phyloP scores from a whole-genome alignment of 202 grass and related monocot genomes.

The Cymbopogon flexuosus region DNA sequence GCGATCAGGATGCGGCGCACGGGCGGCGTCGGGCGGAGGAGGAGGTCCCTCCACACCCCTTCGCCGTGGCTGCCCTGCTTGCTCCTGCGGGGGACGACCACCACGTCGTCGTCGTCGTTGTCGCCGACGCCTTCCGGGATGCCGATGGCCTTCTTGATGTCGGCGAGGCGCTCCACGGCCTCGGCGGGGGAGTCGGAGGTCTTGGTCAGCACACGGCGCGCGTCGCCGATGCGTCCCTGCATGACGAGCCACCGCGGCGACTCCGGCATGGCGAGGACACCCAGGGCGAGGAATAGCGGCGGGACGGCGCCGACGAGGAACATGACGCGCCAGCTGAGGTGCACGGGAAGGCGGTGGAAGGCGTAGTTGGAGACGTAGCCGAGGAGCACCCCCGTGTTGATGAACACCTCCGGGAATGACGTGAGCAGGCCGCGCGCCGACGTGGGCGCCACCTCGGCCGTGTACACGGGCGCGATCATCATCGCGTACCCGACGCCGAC shows the following conservation, averaged over 20 bases:
- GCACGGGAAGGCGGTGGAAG: slow-evolving; percentile 51
- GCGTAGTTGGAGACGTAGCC: slow-evolving; percentile 90
- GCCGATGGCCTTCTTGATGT: slow-evolving; percentile 52
- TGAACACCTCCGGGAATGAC: slow-evolving; percentile 85
- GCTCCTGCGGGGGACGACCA: neutral
- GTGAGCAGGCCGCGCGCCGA: slow-evolving; percentile 65
- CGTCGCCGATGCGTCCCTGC: slow-evolving; percentile 67
- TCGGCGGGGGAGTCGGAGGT: slow-evolving; percentile 57
- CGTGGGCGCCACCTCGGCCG: slow-evolving; percentile 64
- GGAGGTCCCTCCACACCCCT: slow-evolving; percentile 68
- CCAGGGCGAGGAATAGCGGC: slow-evolving; percentile 51
- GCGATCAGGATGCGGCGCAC: slow-evolving; percentile 64
- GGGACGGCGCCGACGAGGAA: slow-evolving; percentile 68
- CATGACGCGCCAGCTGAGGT: slow-evolving; percentile 78
- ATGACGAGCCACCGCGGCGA: slow-evolving; percentile 91
- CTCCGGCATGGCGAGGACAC: slow-evolving; percentile 81
- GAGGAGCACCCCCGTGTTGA: slow-evolving; percentile 70
- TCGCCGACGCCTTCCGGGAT: slow-evolving; percentile 43
- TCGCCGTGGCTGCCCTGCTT: slow-evolving; percentile 31
- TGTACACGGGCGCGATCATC: slow-evolving; percentile 83
- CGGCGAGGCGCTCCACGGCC: slow-evolving; percentile 48
- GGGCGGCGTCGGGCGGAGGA: slow-evolving; percentile 45
- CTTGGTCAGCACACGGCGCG: slow-evolving; percentile 50
- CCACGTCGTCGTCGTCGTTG: slow-evolving; percentile 18
- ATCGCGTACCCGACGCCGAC: slow-evolving; percentile 60